Base-by-base conservation (phyloP, 2,329 filamentous ascomycete genomes). In the Calonectria henricotiae region DNA sequence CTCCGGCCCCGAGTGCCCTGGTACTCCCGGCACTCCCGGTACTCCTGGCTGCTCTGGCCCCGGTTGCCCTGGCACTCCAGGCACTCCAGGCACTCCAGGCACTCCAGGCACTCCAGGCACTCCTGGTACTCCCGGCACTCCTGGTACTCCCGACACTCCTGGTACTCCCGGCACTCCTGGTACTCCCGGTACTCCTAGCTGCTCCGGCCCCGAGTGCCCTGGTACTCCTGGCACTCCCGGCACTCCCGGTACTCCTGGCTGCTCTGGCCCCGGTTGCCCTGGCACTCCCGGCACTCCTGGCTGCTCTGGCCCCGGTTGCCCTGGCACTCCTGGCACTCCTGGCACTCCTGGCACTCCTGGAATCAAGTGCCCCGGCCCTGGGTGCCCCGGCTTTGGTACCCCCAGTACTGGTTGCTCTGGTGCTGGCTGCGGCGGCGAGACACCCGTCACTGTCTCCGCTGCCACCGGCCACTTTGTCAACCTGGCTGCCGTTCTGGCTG, bases 401-500 rank as follows among this genome's bases (percentile, higher is more conserved):
- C 47, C 47, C 2, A 20, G 47, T 11, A 17, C 47, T 20, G 47
- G 30, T 8, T 20, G 27, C 58, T 54, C 64, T 27, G 51, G 49
- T 13, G 20, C 68, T 5, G 61, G 8, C 15, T 20, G 47, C 62
- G 55, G 37, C 4, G 35, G 35, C 39, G 23, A 62, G 41, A 61
- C 62, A 2, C 74, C 75, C 11, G 69, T 74, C 65, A 73, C 44
- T 6, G 74, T 74, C 44, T 70, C 35, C 65, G 51, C 64, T 12
- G 75, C 73, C 25, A 66, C 55, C n/a, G 23, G 55, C 55, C 55
- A 44, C 25, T 27, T 44, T 44, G 74, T 67, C 62, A 46, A 64
- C 37, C 30, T 62, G 37, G 37, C 27, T 15, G 41, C 43, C 13
- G 15, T 67, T 15, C 37, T 54, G 23, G 27, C 46, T 23, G 8